Conservation (phyloP, 2,329 filamentous ascomycete genomes). For the Teratosphaeria epicoccoides region DNA sequence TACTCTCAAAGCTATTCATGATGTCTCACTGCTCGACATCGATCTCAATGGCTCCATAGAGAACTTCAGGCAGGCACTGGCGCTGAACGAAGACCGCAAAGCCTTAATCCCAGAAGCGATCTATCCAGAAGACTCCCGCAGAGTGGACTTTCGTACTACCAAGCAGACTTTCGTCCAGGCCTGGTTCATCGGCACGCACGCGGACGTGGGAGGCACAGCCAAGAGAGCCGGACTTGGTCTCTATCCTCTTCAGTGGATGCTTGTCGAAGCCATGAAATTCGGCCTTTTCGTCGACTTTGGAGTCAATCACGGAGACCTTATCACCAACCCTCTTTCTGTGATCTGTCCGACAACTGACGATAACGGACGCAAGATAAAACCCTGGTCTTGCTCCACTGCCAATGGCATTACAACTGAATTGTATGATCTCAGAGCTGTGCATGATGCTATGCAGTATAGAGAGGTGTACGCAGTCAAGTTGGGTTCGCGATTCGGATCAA, state of each 20-base stretch:
- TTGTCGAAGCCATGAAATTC: constrained; percentile 24
- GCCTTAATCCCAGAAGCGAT: constrained; percentile 19
- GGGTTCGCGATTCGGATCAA: constrained; percentile 4
- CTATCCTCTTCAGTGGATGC: constrained; percentile 36
- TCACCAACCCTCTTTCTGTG: constrained; percentile 6
- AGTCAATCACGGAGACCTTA: background rate
- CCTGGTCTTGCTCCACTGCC: constrained; percentile 9
- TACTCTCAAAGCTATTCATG: constrained; percentile 24
- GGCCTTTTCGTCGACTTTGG: constrained; percentile 23
- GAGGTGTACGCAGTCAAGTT: constrained; percentile 11
- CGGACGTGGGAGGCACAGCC: constrained; percentile 29
- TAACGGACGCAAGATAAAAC: constrained; percentile 2
- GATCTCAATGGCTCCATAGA: constrained; percentile 26
- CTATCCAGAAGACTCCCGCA: constrained; percentile 13
- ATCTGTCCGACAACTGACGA: constrained; percentile 9
- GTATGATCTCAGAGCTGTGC: constrained; percentile 17
- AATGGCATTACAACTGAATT: constrained; percentile 13
- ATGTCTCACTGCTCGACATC: constrained; percentile 21
- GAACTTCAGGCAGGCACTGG: constrained; percentile 30
- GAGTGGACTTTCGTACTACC: constrained; percentile 6
- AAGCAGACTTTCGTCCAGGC: constrained; percentile 27
- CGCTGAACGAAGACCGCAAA: constrained; percentile 29
- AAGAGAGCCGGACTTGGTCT: constrained; percentile 30
- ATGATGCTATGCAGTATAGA: constrained; percentile 6
- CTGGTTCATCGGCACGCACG: constrained; percentile 32